Conservation (phyloP, 2,329 filamentous ascomycete species). For the Helotiales sp. region DNA sequence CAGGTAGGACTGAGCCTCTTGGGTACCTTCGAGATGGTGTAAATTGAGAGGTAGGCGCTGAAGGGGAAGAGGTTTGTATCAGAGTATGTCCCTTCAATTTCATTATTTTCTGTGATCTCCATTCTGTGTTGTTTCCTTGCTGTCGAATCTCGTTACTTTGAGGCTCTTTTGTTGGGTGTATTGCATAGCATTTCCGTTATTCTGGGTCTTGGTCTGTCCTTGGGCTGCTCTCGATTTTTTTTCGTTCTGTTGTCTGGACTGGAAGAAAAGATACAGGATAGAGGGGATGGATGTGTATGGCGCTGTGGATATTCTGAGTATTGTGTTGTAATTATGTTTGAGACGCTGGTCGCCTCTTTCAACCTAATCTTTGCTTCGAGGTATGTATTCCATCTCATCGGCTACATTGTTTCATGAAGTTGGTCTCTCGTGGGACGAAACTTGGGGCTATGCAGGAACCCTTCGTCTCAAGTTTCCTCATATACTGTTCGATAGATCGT, state of each 20-base stretch:
- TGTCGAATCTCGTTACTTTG: background rate
- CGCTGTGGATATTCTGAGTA: slow-evolving; percentile 16
- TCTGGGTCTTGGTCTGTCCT: background rate
- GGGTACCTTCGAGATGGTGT: background rate
- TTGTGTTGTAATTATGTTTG: slow-evolving; percentile 35
- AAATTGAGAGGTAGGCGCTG: background rate
- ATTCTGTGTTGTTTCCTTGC: background rate
- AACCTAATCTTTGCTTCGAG: slow-evolving; percentile 29
- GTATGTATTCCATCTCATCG: slow-evolving; percentile 24
- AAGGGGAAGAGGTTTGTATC: background rate
- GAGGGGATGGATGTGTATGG: slow-evolving; percentile 14
- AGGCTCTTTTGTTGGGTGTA: slow-evolving; percentile 1
- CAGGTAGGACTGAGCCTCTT: slow-evolving; percentile 7
- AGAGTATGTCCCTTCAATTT: background rate
- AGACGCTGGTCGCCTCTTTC: slow-evolving; percentile 36
- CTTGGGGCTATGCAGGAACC: background rate
- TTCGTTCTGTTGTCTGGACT: background rate
- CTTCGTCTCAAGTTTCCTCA: background rate
- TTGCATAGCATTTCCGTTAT: background rate
- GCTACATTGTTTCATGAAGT: background rate
- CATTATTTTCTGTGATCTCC: background rate
- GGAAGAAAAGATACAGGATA: background rate
- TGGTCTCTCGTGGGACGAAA: background rate
- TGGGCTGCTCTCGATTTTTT: background rate
- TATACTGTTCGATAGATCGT: slow-evolving; percentile 1